Evolutionary conservation across 352 stramenopile species (phyloP).

Genomic region (Globisporangium barbulae): DNA sequence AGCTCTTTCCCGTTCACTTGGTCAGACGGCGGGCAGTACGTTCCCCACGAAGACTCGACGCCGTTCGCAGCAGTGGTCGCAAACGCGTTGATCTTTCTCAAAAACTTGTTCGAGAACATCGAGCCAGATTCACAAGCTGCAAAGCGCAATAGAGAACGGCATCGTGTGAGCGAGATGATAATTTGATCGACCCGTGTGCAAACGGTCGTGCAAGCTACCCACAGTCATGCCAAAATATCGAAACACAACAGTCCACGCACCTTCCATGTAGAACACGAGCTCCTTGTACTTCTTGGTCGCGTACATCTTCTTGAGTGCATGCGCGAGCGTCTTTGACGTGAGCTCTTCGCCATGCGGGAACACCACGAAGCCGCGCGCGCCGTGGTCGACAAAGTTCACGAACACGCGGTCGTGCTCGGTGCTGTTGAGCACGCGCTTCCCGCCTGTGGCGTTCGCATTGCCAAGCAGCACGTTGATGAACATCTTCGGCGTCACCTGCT

Average conservation of each 20-base stretch:
- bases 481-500: conserved; percentile 83
- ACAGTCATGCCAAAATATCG: neutral
- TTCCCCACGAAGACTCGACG: conserved; percentile 86
- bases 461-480: conserved; percentile 87
- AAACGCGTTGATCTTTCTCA: conserved; percentile 83
- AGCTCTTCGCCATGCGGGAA: conserved; percentile 80
- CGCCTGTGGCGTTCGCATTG: conserved; percentile 45
- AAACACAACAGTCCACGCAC: conserved; percentile 16
- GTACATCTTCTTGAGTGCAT: conserved; percentile 79
- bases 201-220: neutral
- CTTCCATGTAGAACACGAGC: conserved; percentile 90
- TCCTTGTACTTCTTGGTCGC: conserved; percentile 87
- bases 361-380: conserved; percentile 76
- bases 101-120: conserved; percentile 84
- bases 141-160: neutral
- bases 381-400: conserved; percentile 92
- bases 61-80: conserved; percentile 88
- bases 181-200: neutral
- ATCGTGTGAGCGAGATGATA: conserved; percentile 1
- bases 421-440: conserved; percentile 86
- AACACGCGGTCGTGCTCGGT: conserved; percentile 87
- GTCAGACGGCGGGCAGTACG: conserved; percentile 85
- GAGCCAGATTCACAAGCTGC: conserved; percentile 88
- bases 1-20: conserved; percentile 66
- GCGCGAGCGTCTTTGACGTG: conserved; percentile 58